A percentile compares a stretch with the other conserved stretches of the same genome.
Conservation (phyloP, 139 green algal genomes). For the Desmodesmus armatus region DNA sequence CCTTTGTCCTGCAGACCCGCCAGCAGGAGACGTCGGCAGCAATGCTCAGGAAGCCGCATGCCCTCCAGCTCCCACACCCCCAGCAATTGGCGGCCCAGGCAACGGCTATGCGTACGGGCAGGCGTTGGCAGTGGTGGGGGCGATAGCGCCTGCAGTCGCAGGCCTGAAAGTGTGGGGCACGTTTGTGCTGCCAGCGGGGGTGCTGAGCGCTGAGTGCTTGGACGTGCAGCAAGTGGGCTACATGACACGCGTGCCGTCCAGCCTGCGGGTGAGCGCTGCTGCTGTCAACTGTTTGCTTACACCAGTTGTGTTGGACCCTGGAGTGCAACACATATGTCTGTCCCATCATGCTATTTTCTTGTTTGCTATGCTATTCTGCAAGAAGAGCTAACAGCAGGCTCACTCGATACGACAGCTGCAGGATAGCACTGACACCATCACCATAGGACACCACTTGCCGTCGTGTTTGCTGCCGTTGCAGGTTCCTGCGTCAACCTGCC, state of each 20-base stretch:
- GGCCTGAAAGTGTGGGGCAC: background rate
- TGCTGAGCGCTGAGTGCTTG: conserved; percentile 50
- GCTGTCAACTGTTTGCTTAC: background rate
- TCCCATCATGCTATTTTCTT: background rate
- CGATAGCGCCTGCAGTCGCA: background rate
- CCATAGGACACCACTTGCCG: no score
- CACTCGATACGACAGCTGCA: no score
- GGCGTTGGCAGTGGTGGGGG: background rate
- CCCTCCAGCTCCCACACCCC: background rate
- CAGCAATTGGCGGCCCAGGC: background rate
- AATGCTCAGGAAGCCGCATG: conserved; percentile 51
- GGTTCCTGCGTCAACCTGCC: conserved; percentile 28
- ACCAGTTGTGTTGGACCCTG: background rate
- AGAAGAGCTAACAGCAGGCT: background rate
- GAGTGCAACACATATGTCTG: background rate
- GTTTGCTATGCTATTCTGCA: background rate
- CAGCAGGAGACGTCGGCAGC: conserved; percentile 48
- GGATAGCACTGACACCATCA: no score
- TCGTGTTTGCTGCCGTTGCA: conserved; percentile 14
- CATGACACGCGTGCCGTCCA: conserved; percentile 40
- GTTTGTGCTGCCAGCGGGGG: conserved; percentile 50
- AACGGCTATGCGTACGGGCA: conserved; percentile 21
- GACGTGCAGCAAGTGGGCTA: conserved; percentile 51
- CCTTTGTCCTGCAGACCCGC: conserved; percentile 52
- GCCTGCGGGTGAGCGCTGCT: conserved; percentile 9